Evolutionary conservation across 1,284 basidiomycete species (phyloP).

Genomic region (Volvariella volvacea): DNA sequence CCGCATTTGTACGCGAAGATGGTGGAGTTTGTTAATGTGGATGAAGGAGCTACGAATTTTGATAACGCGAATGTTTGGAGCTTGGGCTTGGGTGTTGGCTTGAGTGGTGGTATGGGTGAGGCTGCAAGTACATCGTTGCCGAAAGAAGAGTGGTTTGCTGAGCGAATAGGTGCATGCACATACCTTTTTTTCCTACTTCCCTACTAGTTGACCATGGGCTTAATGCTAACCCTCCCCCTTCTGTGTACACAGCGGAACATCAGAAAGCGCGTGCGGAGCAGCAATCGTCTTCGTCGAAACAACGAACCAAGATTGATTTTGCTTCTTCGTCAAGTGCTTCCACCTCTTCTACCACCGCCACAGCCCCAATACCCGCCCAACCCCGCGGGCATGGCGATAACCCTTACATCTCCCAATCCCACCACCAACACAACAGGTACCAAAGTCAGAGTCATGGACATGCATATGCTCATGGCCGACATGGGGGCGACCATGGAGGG

Average conservation of each 20-base stretch:
- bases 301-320: constrained; percentile 49
- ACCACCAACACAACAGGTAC: constrained; percentile 3
- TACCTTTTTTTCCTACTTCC: not conserved
- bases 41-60: constrained; percentile 82
- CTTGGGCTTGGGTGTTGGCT: not conserved
- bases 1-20: constrained; percentile 91
- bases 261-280: constrained; percentile 60
- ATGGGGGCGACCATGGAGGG: no score
- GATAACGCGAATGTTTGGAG: constrained; percentile 60
- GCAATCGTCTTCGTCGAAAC: constrained; percentile 36
- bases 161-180: constrained; percentile 51
- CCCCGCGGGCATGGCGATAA: not conserved
- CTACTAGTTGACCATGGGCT: not conserved
- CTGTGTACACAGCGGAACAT: constrained; percentile 15
- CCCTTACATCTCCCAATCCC: not conserved
- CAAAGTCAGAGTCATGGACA: not conserved
- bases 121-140: no score
- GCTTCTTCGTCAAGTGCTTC: constrained; percentile 9
- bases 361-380: not conserved
- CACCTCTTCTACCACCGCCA: not conserved
- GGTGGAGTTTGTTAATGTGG: constrained; percentile 82
- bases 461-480: no score
- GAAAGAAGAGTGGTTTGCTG: constrained; percentile 60
- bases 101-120: constrained; percentile 46
- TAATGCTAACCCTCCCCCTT: not conserved